Evolutionary conservation across 306 rosid genomes (phyloP).

Genomic region (Trifolium pratense): DNA sequence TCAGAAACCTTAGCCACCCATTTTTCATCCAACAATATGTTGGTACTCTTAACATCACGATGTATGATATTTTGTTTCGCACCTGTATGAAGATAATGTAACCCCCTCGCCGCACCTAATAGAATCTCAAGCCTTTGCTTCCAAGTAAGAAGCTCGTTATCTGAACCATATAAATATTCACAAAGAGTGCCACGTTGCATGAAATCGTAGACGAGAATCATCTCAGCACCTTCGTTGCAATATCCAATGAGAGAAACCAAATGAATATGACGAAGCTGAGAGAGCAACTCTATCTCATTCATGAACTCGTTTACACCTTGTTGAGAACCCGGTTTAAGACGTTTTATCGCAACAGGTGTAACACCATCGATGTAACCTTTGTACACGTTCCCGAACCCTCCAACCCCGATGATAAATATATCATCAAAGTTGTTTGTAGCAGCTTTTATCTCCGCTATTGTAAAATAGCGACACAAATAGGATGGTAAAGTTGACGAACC

Average conservation of each 20-base stretch:
- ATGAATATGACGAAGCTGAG: conserved; percentile 38
- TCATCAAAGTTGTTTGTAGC: conserved; percentile 45
- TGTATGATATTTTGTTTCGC: conserved; percentile 42
- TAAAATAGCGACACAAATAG: conserved; percentile 38
- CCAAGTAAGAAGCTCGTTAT: conserved; percentile 23
- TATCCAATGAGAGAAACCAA: conserved; percentile 38
- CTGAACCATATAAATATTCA: conserved; percentile 39
- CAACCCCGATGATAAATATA: conserved; percentile 16
- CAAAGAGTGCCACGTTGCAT: conserved; percentile 39
- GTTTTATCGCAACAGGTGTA: conserved; percentile 35
- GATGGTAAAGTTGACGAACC: conserved; percentile 17
- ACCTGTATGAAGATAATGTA: conserved; percentile 46
- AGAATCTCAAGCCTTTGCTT: conserved; percentile 41
- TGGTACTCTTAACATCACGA: conserved; percentile 49
- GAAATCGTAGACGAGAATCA: conserved; percentile 28
- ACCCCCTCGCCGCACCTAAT: conserved; percentile 42
- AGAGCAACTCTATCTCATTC: conserved; percentile 44
- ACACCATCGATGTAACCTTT: conserved; percentile 27
- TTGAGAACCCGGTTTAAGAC: conserved; percentile 31
- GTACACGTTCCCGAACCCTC: conserved; percentile 49
- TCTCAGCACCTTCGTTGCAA: conserved; percentile 38
- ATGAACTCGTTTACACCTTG: conserved; percentile 41
- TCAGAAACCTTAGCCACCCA: background rate
- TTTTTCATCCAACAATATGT: conserved; percentile 21
- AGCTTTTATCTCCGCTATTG: conserved; percentile 30